Evolutionary conservation across 306 rosid species (phyloP).

Genomic region (Dryas alaskensis): DNA sequence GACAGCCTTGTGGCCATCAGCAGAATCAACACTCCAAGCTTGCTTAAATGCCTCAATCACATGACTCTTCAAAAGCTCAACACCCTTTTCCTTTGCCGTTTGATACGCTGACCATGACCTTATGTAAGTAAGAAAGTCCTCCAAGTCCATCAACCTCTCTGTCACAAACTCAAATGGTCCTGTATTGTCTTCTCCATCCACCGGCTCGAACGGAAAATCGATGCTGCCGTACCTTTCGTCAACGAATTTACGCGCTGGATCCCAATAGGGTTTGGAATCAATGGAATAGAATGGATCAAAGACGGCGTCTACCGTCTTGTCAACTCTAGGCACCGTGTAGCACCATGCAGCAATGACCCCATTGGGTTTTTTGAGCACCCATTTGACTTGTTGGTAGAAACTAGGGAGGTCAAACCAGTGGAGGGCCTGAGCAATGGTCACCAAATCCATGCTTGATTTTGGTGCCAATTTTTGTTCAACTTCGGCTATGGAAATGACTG

Average conservation of each 20-base stretch:
- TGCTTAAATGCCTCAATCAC: constrained; percentile 40
- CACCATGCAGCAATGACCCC: constrained; percentile 81
- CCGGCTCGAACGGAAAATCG: constrained; percentile 69
- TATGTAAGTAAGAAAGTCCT: constrained; percentile 44
- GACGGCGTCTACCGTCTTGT: constrained; percentile 32
- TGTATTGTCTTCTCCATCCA: constrained; percentile 53
- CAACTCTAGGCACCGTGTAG: constrained; percentile 53
- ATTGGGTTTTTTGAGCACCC: constrained; percentile 63
- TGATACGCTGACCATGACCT: constrained; percentile 81
- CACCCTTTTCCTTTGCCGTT: constrained; percentile 60
- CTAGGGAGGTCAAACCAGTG: constrained; percentile 69
- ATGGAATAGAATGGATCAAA: constrained; percentile 29
- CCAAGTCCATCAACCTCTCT: constrained; percentile 49
- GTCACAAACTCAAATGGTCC: constrained; percentile 65
- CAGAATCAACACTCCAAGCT: constrained; percentile 63
- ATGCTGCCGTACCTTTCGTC: constrained; percentile 47
- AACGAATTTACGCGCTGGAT: constrained; percentile 40
- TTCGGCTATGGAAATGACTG: constrained; percentile 48
- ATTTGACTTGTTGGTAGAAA: constrained; percentile 56
- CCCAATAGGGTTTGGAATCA: constrained; percentile 50
- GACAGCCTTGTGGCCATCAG: constrained; percentile 34
- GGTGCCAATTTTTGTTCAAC: constrained; percentile 46
- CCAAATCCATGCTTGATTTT: constrained; percentile 54
- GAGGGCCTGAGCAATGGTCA: constrained; percentile 67
- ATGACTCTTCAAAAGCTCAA: constrained; percentile 56